phyloP scores from a whole-genome alignment of 2,329 filamentous ascomycete species.

The Didymella pinodella region DNA sequence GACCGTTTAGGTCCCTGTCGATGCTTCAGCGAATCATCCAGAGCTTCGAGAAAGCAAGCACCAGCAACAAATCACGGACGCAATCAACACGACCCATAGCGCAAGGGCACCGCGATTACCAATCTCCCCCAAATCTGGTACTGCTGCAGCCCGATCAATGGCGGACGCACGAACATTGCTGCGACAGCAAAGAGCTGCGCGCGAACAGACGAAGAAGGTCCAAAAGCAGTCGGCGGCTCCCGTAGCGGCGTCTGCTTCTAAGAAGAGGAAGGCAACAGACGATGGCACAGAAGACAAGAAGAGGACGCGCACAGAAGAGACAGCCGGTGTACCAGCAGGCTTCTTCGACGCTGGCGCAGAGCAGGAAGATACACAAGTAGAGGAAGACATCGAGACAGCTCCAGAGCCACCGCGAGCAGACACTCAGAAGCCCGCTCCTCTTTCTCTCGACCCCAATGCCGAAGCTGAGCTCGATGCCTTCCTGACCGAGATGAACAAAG shows the following conservation, averaged over 20 bases:
- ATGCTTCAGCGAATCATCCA: constrained; percentile 8
- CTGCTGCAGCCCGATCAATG: constrained; percentile 30
- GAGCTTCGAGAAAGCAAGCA: constrained; percentile 5
- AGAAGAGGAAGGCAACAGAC: constrained; percentile 48
- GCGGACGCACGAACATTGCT: constrained; percentile 51
- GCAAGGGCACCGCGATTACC: neutral
- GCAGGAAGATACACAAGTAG: constrained; percentile 17
- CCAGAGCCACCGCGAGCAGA: constrained; percentile 17
- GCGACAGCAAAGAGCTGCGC: constrained; percentile 50
- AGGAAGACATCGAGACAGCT: constrained; percentile 5
- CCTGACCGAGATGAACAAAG: constrained; percentile 68
- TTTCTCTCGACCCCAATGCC: constrained; percentile 30
- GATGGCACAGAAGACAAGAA: constrained; percentile 43
- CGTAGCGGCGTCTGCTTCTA: constrained; percentile 41
- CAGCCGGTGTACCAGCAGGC: constrained; percentile 43
- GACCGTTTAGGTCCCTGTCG: constrained; percentile 11
- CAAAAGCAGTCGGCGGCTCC: constrained; percentile 42
- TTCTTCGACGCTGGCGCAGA: constrained; percentile 46
- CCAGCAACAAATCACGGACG: neutral
- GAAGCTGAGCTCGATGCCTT: constrained; percentile 65
- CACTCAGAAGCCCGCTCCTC: constrained; percentile 14
- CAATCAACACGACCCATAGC: neutral
- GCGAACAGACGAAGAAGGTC: constrained; percentile 44
- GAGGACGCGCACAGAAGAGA: constrained; percentile 44
- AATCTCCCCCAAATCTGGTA: neutral